Evolutionary conservation across 306 rosid genomes (phyloP), one percentile per base, ranked within the genome.

Genomic region (Dalbergia cultrata): DNA sequence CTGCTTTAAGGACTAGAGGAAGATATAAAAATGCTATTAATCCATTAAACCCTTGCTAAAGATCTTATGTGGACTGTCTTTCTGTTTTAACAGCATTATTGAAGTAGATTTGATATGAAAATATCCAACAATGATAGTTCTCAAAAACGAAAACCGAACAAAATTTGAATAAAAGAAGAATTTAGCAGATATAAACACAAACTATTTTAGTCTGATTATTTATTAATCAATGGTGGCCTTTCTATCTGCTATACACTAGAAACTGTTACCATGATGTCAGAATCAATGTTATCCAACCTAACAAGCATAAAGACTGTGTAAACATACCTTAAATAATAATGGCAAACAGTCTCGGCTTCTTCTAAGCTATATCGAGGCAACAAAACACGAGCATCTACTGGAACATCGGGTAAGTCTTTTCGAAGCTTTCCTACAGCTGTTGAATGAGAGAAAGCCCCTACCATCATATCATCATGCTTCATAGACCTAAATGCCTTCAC

Each of bases 391-490:
- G 98, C 93, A 85, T 89, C 88, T 52, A 12, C 86, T 4, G 99
- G 98, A 80, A 95, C 98, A 85, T 93, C 94, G 1, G 99, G 99
- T 82, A 95, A 89, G 81, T 93, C 92, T 86, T 88, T 79, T 9
- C 98, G 91, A 80, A 95, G 89, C 89, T 95, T 95, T 76, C 99
- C 99, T 67, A 95, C 96, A 1, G 98, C 98, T 17, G 99, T 95
- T 54, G 99, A 95, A 83, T 93, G 99, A 79, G 97, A 93, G 85
- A 95, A 93, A 12, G 96, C 99, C 44, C 99, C 99, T 59, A 93
- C 97, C 98, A 95, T 93, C 99, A 95, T 91, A 81, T 89, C 96
- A 81, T 93, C 75, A 69, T 95, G 91, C 87, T 39, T 82, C 99
- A 95, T 93, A 68, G 96, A 82, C 87, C 99, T 87, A 89, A 95